Base-by-base conservation (phyloP, 139 green algal genomes). In the Helicosporidium sp. region DNA sequence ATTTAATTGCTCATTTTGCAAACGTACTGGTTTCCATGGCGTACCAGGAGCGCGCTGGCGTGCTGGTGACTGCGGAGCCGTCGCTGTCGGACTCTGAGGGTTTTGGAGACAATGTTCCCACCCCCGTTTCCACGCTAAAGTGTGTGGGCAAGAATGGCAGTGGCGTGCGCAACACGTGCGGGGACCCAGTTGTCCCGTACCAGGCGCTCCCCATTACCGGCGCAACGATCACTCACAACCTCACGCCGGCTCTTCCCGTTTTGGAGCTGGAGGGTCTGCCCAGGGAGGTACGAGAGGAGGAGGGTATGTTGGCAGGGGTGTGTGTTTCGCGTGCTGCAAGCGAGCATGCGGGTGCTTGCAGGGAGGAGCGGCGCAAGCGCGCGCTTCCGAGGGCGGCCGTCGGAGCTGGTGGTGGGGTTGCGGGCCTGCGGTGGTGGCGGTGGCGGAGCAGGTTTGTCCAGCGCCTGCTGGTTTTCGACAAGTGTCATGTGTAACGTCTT, bases 191-290 rank as follows among this genome's bases (percentile, higher is more conserved):
- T 22, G 65, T 66, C 2, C 76, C 81, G 8, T 92, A 92, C 57
- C 81, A 92, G 57, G 80, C 81, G 1, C 54, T 85, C 34, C 78
- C 78, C 1, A 69, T 92, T 5, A 63, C 62, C 2, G 64, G 64
- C 3, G 65, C 69, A 0, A 23, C 51, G 8, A 81, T 90, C 49
- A 78, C 69, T 3, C 68, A 85, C 54, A 62, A 77, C 41, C 62
- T 70, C 24, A 74, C 73, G 6, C 57, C 72, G 5, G 66, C 61
- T 2, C 49, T 84, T 22, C 48, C 72, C 1, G 66, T 90, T 0
- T 19, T 79, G 15, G 77, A 90, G 35, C 57, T 61, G 1, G 45
- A 53, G 17, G 43, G 54, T 8, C 26, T 76, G 46, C 49, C 40
- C 5, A 42, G 61, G 19, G 74, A 83, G 63, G 77, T 83, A 22